Evolutionary conservation across 2,329 filamentous ascomycete species (phyloP).

Genomic region (Neocatenulostroma microsporum): DNA sequence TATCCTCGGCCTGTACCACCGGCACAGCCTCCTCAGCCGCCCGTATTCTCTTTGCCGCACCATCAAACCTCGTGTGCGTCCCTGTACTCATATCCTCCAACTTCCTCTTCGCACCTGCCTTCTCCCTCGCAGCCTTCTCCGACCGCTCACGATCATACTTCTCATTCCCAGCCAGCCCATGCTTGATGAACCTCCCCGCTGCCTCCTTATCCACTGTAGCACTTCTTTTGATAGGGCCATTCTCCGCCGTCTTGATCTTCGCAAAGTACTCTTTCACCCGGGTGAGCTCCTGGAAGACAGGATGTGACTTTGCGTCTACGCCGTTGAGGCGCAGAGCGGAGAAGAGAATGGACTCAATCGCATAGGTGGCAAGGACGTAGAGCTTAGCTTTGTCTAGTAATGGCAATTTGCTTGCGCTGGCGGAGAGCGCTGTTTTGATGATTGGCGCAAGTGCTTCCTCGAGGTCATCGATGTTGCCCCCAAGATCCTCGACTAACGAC

Average conservation of each 20-base stretch:
- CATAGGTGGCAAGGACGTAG: constrained; percentile 78
- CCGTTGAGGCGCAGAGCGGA: constrained; percentile 73
- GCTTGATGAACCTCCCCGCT: constrained; percentile 71
- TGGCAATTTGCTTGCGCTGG: constrained; percentile 68
- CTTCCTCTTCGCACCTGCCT: constrained; percentile 30
- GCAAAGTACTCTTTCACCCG: constrained; percentile 85
- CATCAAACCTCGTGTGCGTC: constrained; percentile 28
- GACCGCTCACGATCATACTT: constrained; percentile 35
- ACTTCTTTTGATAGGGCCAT: constrained; percentile 47
- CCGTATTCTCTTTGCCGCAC: constrained; percentile 27
- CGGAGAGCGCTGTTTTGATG: constrained; percentile 55
- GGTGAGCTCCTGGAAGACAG: constrained; percentile 76
- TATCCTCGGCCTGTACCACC: constrained; percentile 1
- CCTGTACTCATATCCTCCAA: constrained; percentile 24
- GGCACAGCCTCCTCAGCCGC: constrained; percentile 16
- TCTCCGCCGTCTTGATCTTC: constrained; percentile 77
- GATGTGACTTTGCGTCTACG: constrained; percentile 72
- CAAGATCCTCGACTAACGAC: constrained; percentile 63
- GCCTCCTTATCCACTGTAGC: constrained; percentile 65
- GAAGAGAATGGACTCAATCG: constrained; percentile 84
- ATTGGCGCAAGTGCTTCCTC: constrained; percentile 69
- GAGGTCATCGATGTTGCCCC: constrained; percentile 65
- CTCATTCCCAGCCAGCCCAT: constrained; percentile 56
- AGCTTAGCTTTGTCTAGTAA: constrained; percentile 94
- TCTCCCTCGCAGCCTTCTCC: constrained; percentile 31